These are phyloP conservation scores for Solanum tarijense DNA, from an alignment of 257 asterid genomes.

Conservation along the genomic window DNA sequence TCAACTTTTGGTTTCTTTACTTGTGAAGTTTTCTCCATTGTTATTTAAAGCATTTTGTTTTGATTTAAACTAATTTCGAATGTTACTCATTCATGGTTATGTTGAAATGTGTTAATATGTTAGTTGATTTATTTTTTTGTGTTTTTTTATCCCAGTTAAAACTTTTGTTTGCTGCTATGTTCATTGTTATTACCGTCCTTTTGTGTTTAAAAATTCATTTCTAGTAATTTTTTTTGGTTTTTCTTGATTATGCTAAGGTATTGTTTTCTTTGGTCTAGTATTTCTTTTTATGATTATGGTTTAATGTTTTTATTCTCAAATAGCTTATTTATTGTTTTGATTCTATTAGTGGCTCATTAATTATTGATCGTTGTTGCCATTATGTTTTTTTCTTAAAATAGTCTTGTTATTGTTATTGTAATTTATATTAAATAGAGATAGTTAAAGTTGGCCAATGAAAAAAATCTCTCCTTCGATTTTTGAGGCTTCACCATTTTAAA, in stretches of 20 bases:
- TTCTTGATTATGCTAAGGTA: not conserved
- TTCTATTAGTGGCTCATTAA: not conserved
- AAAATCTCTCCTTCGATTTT: not conserved
- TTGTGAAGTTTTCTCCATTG: not conserved
- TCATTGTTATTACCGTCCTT: not conserved
- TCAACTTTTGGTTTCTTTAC: too few relatives aligned
- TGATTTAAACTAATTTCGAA: too few relatives aligned
- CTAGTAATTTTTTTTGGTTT: not conserved
- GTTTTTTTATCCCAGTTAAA: not conserved
- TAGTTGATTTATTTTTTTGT: not conserved
- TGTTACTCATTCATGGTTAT: not conserved
- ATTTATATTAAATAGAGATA: not conserved
- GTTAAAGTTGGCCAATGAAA: not conserved
- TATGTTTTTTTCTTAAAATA: not conserved
- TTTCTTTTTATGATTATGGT: not conserved
- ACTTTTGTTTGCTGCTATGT: not conserved
- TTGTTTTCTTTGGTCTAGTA: not conserved
- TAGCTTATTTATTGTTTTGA: not conserved
- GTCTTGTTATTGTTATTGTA: not conserved
- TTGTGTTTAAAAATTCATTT: not conserved
- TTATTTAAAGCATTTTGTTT: not conserved
- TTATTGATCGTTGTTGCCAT: not conserved
- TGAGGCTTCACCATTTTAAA: not conserved
- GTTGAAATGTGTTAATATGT: not conserved
- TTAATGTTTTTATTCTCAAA: not conserved